phyloP scores from a whole-genome alignment of 1,139 yeast species.

The Debaryomyces sp. region DNA sequence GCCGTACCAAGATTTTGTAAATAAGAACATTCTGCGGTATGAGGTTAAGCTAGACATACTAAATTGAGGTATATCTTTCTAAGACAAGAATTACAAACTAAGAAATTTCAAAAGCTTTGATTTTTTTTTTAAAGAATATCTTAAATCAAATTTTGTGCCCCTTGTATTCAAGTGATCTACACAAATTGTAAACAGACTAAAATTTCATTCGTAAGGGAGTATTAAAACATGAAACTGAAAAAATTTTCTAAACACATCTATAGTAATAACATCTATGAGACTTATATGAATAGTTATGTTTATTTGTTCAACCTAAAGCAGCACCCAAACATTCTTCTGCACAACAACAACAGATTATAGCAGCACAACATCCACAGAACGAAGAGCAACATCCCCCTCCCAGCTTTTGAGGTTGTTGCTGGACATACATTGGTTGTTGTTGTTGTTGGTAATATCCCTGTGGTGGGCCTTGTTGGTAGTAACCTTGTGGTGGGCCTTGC shows the following conservation, averaged over 20 bases:
- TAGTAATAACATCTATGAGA: not conserved
- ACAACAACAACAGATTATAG: conserved; percentile 48
- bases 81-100: too few species aligned
- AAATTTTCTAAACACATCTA: not conserved
- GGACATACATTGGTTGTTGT: conserved; percentile 47
- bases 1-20: not conserved
- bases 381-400: conserved; percentile 42
- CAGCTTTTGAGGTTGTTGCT: conserved; percentile 35
- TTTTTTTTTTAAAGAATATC: too few species aligned
- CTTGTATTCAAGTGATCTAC: not conserved
- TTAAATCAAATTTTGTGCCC: not conserved
- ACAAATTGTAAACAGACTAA: not conserved
- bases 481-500: conserved; percentile 28
- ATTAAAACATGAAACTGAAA: not conserved
- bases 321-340: conserved; percentile 38
- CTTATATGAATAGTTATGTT: not conserved
- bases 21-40: too few species aligned
- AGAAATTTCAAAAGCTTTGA: too few species aligned
- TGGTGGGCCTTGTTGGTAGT: conserved; percentile 26
- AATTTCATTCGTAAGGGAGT: not conserved
- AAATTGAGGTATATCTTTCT: too few species aligned
- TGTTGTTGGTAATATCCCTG: conserved; percentile 33
- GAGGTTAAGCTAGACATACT: too few species aligned
- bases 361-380: conserved; percentile 48
- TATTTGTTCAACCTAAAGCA: not conserved